Percentiles rank a stretch among this genome's conserved stretches.
Evolutionary conservation across 768 basidiomycete genomes (phyloP).

Genomic region (Termitomyces sp.): DNA sequence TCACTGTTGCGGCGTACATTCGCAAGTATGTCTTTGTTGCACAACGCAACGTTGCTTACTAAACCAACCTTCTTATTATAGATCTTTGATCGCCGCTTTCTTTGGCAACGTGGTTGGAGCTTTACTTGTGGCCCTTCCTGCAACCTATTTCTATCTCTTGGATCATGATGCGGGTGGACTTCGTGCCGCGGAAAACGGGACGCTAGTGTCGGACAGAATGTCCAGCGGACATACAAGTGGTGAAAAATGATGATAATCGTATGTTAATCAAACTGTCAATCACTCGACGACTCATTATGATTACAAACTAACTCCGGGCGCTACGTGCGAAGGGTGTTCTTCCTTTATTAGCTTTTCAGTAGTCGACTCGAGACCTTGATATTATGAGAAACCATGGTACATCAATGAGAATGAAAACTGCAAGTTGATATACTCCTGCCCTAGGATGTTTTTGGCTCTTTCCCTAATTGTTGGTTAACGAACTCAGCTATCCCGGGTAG

Average conservation of each 20-base stretch:
- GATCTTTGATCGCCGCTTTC: constrained; percentile 59
- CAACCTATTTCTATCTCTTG: constrained; percentile 54
- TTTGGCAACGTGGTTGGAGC: constrained; percentile 67
- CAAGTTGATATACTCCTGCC: neutral
- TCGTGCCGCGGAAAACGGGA: constrained; percentile 31
- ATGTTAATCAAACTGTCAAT: neutral
- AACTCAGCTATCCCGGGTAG: constrained; percentile 60
- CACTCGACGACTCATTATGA: neutral
- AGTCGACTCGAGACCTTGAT: too few relatives aligned
- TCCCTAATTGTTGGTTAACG: constrained; percentile 31
- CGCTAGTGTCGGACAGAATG: neutral
- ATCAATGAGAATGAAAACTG: neutral
- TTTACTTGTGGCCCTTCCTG: constrained; percentile 58
- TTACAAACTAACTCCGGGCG: neutral
- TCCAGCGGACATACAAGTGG: neutral
- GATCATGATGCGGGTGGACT: constrained; percentile 41
- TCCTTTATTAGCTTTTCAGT: neutral
- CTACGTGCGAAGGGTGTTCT: neutral
- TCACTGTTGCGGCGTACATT: constrained; percentile 54
- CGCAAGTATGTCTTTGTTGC: constrained; percentile 42
- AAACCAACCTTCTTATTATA: constrained; percentile 9
- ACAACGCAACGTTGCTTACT: neutral
- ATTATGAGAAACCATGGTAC: too few relatives aligned
- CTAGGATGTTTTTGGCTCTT: neutral
- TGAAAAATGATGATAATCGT: neutral